Evolutionary conservation across 208 protist species (phyloP), one percentile per base, ranked within the genome.

Genomic region (Polymyxa betae): DNA sequence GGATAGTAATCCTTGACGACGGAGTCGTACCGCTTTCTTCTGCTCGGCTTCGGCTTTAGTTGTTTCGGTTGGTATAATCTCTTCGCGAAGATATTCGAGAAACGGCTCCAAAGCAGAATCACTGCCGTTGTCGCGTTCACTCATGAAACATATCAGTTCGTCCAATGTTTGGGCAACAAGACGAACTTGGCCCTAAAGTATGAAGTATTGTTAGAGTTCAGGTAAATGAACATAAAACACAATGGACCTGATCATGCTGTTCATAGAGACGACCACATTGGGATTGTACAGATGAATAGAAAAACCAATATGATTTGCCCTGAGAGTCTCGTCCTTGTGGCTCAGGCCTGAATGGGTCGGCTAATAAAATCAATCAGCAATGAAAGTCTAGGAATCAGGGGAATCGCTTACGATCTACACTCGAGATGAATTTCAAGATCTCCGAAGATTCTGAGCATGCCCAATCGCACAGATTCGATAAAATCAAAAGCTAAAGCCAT

Each of bases 401-500:
- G 72, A 82, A 20, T 20, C n/a, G n/a, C n/a, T 35, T 82, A 35
- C 35, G 35, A n/a, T 5, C 5, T 38, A 20, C n/a, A 16, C 16
- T 40, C 40, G 72, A 35, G 5, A 82, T 43, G 35, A 82, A 82
- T 5, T 82, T 5, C 5, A 45, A n/a, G 72, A 82, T 5, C 5
- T 82, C 72, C 16, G 40, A 82, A n/a, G 35, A 45, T 43, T 35
- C n/a, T n/a, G n/a, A 43, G n/a, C 35, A 35, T 5, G 35, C 16
- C 72, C 72, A 82, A 43, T 82, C 72, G 72, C 72, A 82, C n/a
- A 82, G 72, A 43, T 82, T 82, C 72, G 72, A 82, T 35, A 82
- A 43, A 40, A 82, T 82, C n/a, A 82, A 82, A 12, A 82, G 72
- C 72, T 82, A n/a, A 35, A 82, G 72, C n/a, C 5, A 60, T 29